Evolutionary conservation across 768 basidiomycete genomes (phyloP).

Genomic region (Lanmaoa pseudosensibilis): DNA sequence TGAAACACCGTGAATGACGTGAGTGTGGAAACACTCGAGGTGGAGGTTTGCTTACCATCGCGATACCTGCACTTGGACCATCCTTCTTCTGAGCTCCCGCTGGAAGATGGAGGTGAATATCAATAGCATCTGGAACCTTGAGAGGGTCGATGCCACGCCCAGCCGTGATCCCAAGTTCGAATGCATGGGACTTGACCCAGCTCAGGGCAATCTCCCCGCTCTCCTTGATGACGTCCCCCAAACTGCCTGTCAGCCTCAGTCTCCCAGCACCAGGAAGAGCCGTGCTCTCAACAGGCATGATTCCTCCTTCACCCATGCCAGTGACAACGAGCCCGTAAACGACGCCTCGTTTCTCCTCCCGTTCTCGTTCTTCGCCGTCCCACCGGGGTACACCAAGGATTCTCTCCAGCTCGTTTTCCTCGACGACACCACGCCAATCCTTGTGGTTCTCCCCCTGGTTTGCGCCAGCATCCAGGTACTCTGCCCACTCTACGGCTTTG

Average conservation of each 20-base stretch:
- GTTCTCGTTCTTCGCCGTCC: conserved; percentile 77
- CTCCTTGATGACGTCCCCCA: conserved; percentile 92
- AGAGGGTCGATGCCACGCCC: conserved; percentile 70
- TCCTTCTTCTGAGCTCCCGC: conserved; percentile 93
- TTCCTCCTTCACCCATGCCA: conserved; percentile 83
- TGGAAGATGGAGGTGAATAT: conserved; percentile 88
- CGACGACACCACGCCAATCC: conserved; percentile 60
- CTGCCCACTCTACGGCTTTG: conserved; percentile 91
- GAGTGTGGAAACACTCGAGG: not conserved
- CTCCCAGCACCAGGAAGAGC: conserved; percentile 72
- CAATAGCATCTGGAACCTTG: conserved; percentile 68
- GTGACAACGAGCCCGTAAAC: conserved; percentile 89
- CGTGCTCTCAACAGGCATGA: conserved; percentile 82
- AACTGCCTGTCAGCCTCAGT: conserved; percentile 76
- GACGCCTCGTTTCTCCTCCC: conserved; percentile 71
- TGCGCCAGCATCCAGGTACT: conserved; percentile 41
- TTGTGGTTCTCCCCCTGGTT: conserved; percentile 26
- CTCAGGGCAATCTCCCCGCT: conserved; percentile 87
- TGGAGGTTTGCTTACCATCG: conserved; percentile 57
- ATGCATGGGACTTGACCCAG: conserved; percentile 88
- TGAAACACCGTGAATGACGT: conserved; percentile 27
- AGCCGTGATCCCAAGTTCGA: conserved; percentile 74
- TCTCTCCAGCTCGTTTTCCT: conserved; percentile 71
- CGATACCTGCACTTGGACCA: conserved; percentile 87
- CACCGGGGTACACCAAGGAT: conserved; percentile 80